phyloP scores from a whole-genome alignment of 768 basidiomycete genomes.

The Xerocomellus amylosporus region DNA sequence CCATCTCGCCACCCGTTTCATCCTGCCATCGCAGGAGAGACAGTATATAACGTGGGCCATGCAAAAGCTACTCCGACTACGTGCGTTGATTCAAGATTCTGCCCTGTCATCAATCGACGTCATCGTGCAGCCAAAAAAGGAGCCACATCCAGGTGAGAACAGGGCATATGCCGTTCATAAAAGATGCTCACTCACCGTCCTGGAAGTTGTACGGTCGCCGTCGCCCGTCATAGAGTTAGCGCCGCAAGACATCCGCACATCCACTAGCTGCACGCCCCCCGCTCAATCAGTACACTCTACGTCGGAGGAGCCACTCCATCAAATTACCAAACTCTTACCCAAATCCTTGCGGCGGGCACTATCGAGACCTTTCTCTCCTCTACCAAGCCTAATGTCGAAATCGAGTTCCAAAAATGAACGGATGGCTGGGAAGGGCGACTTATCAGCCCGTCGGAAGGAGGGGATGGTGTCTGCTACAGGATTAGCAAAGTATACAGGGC shows the following conservation, averaged over 20 bases:
- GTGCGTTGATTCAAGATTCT: background rate
- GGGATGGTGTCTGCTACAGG: background rate
- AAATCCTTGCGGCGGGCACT: background rate
- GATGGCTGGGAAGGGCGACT: background rate
- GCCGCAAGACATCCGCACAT: background rate
- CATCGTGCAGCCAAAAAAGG: background rate
- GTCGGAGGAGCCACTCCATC: background rate
- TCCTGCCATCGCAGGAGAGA: background rate
- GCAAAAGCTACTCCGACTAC: background rate
- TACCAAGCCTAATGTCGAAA: background rate
- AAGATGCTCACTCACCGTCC: conserved; percentile 1
- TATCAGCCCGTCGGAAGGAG: background rate
- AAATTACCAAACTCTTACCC: background rate
- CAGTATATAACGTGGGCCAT: conserved; percentile 2
- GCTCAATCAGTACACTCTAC: background rate
- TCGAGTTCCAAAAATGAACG: background rate
- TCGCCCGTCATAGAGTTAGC: background rate
- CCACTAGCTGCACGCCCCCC: background rate
- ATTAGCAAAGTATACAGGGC: background rate
- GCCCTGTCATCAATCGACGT: background rate
- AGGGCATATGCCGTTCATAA: background rate
- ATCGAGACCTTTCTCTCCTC: background rate
- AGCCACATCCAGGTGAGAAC: conserved; percentile 9
- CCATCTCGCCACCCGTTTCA: background rate
- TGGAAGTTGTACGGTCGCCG: background rate